Evolutionary conservation across 1,139 yeast genomes (phyloP), one percentile per base, ranked within the genome.

Genomic region (Debaryomyces nepalensis): DNA sequence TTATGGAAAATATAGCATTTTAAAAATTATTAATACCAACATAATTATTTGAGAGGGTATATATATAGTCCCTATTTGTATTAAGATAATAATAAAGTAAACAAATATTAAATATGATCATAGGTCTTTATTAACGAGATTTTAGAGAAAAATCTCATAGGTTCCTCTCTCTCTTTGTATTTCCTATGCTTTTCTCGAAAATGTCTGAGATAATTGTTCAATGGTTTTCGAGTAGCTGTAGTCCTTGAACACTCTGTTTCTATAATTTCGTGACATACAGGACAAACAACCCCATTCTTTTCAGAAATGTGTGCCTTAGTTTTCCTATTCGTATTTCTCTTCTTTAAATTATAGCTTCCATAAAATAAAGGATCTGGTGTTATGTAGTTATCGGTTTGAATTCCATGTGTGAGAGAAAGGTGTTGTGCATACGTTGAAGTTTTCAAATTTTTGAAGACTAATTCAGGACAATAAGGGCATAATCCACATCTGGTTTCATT

Each of bases 1-100:
- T 86, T 26, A 70, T 82, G 1, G 86, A 82, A 35, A 66, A 61
- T 40, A 57, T 69, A 3, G 61, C 66, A 2, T 67, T 67, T 48
- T 54, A 44, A 8, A 22, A 22, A n/a, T n/a, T n/a, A n/a, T n/a
- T n/a, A n/a, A n/a, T n/a, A n/a, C n/a, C n/a, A n/a, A n/a, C n/a
- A n/a, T n/a, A n/a, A n/a, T n/a, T n/a, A n/a, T n/a, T n/a, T n/a
- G n/a, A n/a, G n/a, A n/a, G 5, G 27, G 27, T 24, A 44, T 53
- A 59, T 36, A 50, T 47, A 4, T n/a, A n/a, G n/a, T n/a, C n/a
- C n/a, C n/a, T n/a, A n/a, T n/a, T n/a, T n/a, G n/a, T n/a, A n/a
- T n/a, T n/a, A n/a, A n/a, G n/a, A 21, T 21, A 21, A 21, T 21
- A 21, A 21, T 21, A n/a, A n/a, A n/a, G n/a, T n/a, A n/a, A n/a